Conservation (phyloP, 2,329 filamentous ascomycete species). For the Hypomyces perniciosus region DNA sequence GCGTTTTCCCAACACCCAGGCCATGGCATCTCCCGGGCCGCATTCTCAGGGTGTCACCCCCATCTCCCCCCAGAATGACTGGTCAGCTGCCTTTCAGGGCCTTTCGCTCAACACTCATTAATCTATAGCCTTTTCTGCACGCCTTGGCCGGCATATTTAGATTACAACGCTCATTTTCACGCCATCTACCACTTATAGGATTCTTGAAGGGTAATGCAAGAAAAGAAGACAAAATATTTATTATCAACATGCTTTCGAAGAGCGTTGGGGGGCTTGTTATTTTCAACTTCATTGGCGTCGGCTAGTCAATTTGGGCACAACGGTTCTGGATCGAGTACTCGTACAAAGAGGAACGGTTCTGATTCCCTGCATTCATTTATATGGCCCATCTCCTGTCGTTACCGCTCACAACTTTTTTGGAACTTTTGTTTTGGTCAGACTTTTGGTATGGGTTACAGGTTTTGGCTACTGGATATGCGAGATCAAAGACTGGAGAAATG, state of each 20-base stretch:
- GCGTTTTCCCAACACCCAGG: conserved; percentile 39
- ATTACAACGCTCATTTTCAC: conserved; percentile 6
- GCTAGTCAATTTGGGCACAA: not conserved
- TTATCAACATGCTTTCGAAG: not conserved
- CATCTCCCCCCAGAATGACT: conserved; percentile 48
- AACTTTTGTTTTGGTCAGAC: conserved; percentile 7
- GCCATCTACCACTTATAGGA: conserved; percentile 1
- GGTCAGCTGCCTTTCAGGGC: conserved; percentile 61
- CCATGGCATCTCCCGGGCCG: conserved; percentile 28
- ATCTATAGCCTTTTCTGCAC: conserved; percentile 11
- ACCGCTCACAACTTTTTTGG: conserved; percentile 1
- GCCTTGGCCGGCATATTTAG: conserved; percentile 5
- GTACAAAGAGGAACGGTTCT: not conserved
- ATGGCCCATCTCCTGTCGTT: conserved; percentile 3
- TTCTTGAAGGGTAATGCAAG: conserved; percentile 8
- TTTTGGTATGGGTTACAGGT: conserved; percentile 7
- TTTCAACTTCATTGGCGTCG: not conserved
- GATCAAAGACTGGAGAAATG: conserved; percentile 13
- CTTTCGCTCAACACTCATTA: conserved; percentile 63
- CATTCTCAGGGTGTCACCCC: conserved; percentile 35
- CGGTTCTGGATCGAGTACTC: not conserved
- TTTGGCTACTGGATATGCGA: conserved; percentile 13
- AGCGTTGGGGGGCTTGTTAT: not conserved
- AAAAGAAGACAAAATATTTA: conserved; percentile 11
- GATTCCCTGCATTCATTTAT: not conserved